Conservation (phyloP, 495 filamentous ascomycete species). For the Parachaetomium inaequale region DNA sequence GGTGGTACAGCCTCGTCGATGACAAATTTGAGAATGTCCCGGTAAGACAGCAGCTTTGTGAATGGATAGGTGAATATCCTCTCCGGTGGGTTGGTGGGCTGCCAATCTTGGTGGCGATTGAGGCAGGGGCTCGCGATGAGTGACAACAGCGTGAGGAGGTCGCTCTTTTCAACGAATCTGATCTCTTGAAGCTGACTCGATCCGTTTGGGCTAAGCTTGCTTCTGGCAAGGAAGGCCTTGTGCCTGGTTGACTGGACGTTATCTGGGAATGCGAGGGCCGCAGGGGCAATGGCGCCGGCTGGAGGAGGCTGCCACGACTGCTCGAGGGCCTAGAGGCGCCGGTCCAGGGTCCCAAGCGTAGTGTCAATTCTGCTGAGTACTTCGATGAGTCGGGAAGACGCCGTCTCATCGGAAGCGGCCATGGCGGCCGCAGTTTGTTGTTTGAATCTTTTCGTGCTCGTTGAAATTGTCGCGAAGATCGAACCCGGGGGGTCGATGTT, state of each 20-base stretch:
- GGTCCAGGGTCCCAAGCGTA: not conserved
- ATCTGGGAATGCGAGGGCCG: not conserved
- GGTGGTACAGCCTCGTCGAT: not conserved
- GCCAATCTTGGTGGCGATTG: not conserved
- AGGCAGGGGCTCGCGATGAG: not conserved
- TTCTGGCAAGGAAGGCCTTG: not conserved
- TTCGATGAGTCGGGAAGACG: slow-evolving; percentile 2
- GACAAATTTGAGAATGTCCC: not conserved
- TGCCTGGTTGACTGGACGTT: not conserved
- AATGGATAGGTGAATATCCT: not conserved
- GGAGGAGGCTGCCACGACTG: not conserved
- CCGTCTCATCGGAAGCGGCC: not conserved
- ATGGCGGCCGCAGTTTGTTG: not conserved
- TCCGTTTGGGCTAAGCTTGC: not conserved
- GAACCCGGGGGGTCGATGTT: too few relatives aligned
- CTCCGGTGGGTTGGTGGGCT: not conserved
- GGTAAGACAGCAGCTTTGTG: not conserved
- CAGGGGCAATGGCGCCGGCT: not conserved
- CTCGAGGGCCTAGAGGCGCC: not conserved
- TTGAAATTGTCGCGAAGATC: not conserved
- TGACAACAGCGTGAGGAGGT: not conserved
- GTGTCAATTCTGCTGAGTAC: not conserved
- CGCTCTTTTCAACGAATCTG: not conserved
- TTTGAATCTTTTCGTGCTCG: not conserved
- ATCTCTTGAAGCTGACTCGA: not conserved